phyloP scores from a whole-genome alignment of 805 yeast species.

The Kodamaea laetipori region DNA sequence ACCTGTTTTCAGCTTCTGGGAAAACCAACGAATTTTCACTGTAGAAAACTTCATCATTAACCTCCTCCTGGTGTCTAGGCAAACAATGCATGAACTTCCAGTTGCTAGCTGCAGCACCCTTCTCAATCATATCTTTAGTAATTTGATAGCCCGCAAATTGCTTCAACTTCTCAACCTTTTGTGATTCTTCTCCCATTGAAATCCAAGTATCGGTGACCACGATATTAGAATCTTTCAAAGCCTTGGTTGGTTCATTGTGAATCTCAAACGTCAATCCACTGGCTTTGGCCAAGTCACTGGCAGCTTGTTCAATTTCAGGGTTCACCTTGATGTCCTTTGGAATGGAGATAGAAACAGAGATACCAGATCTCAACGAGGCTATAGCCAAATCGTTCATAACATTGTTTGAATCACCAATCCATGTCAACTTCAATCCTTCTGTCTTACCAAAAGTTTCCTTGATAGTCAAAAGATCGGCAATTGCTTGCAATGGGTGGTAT shows the following conservation, averaged over 20 bases:
- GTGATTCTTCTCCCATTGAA: constrained; percentile 96
- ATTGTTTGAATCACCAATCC: constrained; percentile 98
- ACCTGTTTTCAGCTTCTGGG: constrained; percentile 93
- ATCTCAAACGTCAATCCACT: constrained; percentile 50
- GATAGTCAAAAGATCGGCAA: constrained; percentile 85
- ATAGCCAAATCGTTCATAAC: constrained; percentile 91
- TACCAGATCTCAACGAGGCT: constrained; percentile 83
- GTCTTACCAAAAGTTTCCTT: constrained; percentile 69
- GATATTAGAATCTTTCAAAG: constrained; percentile 73
- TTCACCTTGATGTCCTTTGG: constrained; percentile 75
- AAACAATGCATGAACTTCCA: constrained; percentile 98
- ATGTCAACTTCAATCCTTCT: constrained; percentile 72
- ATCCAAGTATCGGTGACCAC: constrained; percentile 96
- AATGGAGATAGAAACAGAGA: constrained; percentile 79
- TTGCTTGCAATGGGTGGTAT: constrained; percentile 94
- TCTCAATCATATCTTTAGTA: constrained; percentile 58
- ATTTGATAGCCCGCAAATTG: constrained; percentile 90
- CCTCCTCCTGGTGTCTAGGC: constrained; percentile 95
- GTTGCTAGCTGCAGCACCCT: constrained; percentile 58
- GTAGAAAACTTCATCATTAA: constrained; percentile 89
- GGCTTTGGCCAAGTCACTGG: constrained; percentile 54
- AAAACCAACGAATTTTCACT: constrained; percentile 78
- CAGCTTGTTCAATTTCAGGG: constrained; percentile 52
- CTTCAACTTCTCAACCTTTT: constrained; percentile 66
- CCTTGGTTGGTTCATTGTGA: constrained; percentile 72